Evolutionary conservation across 140 eudicot species (phyloP).

Genomic region (Flaveria floridana): DNA sequence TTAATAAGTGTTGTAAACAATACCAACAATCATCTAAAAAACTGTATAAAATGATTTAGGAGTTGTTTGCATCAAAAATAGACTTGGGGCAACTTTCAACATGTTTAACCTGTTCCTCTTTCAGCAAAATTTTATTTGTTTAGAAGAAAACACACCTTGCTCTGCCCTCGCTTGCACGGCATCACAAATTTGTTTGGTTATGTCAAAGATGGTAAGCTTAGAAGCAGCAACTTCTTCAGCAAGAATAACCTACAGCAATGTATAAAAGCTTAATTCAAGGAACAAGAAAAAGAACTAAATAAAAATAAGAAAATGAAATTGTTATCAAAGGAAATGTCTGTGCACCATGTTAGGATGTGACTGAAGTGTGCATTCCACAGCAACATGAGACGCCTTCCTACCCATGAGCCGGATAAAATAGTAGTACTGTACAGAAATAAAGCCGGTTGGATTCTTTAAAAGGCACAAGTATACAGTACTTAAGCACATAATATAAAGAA

Average conservation of each 20-base stretch:
- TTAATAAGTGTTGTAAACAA: too few species aligned
- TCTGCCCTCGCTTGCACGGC: constrained; percentile 89
- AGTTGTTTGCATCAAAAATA: not conserved
- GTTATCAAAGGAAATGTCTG: constrained; percentile 1
- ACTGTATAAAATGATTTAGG: not conserved
- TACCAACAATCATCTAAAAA: not conserved
- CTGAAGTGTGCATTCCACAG: constrained; percentile 91
- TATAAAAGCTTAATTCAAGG: not conserved
- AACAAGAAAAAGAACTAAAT: not conserved
- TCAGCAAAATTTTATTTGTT: not conserved
- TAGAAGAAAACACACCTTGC: constrained; percentile 41
- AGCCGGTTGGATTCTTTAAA: not conserved
- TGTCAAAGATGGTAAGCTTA: constrained; percentile 80
- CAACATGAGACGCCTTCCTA: constrained; percentile 91
- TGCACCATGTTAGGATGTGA: constrained; percentile 95
- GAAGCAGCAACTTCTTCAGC: constrained; percentile 96
- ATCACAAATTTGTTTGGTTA: constrained; percentile 90
- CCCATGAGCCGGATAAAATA: constrained; percentile 95
- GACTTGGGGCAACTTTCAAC: not conserved
- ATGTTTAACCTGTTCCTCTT: not conserved
- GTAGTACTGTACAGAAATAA: constrained; percentile 54
- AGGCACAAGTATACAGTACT: not conserved
- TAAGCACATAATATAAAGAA: not conserved
- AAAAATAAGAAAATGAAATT: not conserved
- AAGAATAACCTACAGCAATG: constrained; percentile 66